Evolutionary conservation across 805 yeast genomes (phyloP), one percentile per base, ranked within the genome.

Genomic region (Candida oleophila): DNA sequence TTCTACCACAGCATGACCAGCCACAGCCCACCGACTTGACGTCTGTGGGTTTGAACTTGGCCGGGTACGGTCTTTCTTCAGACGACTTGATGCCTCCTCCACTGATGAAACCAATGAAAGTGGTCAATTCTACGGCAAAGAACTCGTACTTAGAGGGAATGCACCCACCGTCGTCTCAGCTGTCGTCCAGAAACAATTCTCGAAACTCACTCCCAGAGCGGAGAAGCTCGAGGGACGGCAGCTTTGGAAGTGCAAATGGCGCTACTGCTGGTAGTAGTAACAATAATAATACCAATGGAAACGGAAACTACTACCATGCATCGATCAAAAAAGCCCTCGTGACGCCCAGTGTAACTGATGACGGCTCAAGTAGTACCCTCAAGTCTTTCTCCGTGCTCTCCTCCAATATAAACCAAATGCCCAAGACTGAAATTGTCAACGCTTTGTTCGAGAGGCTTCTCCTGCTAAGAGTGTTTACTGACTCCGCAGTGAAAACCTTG

Each of bases 401-500:
- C 2, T 55, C 63, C n/a, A 53, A 62, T 39, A 59, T 65, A 41
- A 55, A 64, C 42, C 67, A 62, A 46, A 62, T 69, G 50, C 77
- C 77, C 2, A 54, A 54, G 3, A 46, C 69, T 3, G 60, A 58
- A 20, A 57, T 71, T 11, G 77, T 73, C 8, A 74, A 72, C 43
- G 53, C 49, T 3, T 54, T 72, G n/a, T 73, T 73, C 49, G 74
- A 71, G 44, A 57, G 61, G 41, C 51, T 73, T n/a, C 55, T 73
- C 3, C 59, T 72, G 3, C 59, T 60, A 3, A 55, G 77, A 39
- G 73, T 61, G 0, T 71, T 73, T 43, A 60, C 73, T 1, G 69
- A 62, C n/a, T 54, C 58, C 34, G 69, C 73, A 2, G 45, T 66
- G 5, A 61, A 55, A 40, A 56, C 68, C 1, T 55, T 72, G 44